Conservation (phyloP, 1,284 basidiomycete genomes). For the Kwoniella shivajii region DNA sequence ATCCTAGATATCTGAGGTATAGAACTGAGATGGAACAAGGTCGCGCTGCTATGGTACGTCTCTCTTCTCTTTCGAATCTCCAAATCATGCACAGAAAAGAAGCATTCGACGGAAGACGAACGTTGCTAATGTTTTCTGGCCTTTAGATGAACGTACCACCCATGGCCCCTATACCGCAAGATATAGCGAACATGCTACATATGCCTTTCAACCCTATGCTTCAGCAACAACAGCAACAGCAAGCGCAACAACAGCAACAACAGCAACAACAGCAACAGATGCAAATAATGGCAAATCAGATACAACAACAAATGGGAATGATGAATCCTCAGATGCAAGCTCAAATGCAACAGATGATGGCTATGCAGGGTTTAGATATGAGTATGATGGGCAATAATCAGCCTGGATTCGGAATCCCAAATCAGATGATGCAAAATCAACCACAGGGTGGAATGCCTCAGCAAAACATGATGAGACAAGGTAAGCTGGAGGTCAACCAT, state of each 20-base stretch:
- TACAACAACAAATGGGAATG: conserved; percentile 19
- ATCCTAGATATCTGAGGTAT: conserved; percentile 87
- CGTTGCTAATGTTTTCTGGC: conserved; percentile 1
- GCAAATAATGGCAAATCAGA: conserved; percentile 39
- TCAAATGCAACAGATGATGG: conserved; percentile 43
- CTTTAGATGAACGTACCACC: conserved; percentile 35
- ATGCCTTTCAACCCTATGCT: conserved; percentile 6
- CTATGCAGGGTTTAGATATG: conserved; percentile 48
- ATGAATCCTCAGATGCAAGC: conserved; percentile 29
- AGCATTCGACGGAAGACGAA: neutral
- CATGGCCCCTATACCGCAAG: conserved; percentile 37
- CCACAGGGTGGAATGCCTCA: conserved; percentile 1
- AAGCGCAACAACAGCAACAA: conserved; percentile 23
- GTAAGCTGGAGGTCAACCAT: neutral
- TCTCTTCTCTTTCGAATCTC: neutral
- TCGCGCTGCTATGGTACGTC: conserved; percentile 49
- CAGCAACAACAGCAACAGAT: conserved; percentile 34
- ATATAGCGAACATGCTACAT: conserved; percentile 42
- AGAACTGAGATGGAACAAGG: conserved; percentile 75
- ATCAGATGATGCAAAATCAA: conserved; percentile 15
- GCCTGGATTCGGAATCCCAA: conserved; percentile 9
- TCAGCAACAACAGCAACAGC: conserved; percentile 3
- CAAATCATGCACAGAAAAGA: conserved; percentile 12
- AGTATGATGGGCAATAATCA: conserved; percentile 44
- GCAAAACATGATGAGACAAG: conserved; percentile 1